Conservation (phyloP, 2,329 filamentous ascomycete species). For the Neofusicoccum sp. region DNA sequence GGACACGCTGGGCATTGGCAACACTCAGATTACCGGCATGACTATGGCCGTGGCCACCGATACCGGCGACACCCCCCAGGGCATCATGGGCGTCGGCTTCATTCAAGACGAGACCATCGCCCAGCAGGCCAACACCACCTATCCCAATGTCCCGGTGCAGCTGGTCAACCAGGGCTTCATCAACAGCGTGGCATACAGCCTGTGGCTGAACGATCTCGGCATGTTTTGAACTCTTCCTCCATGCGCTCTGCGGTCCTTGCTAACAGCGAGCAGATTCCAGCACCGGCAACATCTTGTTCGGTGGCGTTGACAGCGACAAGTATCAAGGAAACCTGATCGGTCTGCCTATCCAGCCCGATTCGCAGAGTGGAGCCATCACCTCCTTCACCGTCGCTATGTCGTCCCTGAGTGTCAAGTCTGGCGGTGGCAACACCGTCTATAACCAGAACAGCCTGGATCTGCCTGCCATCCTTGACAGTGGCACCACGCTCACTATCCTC, state of each 20-base stretch:
- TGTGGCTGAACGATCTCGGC: slow-evolving; percentile 52
- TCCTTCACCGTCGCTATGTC: slow-evolving; percentile 16
- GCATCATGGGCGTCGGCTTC: slow-evolving; percentile 18
- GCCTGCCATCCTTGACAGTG: slow-evolving; percentile 63
- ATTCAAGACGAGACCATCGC: background rate
- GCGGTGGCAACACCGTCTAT: slow-evolving; percentile 8
- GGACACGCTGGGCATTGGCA: slow-evolving; percentile 9
- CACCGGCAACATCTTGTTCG: slow-evolving; percentile 69
- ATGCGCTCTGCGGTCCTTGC: slow-evolving; percentile 36
- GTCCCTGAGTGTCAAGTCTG: background rate
- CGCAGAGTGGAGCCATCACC: background rate
- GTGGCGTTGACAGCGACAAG: slow-evolving; percentile 67
- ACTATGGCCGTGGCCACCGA: slow-evolving; percentile 12
- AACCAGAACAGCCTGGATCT: background rate
- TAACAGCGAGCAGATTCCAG: slow-evolving; percentile 4
- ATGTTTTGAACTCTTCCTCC: slow-evolving; percentile 63
- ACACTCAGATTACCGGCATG: slow-evolving; percentile 11
- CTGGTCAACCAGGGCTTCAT: slow-evolving; percentile 62
- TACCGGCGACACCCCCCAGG: background rate
- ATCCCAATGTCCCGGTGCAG: slow-evolving; percentile 67
- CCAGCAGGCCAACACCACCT: slow-evolving; percentile 34
- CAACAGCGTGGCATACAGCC: slow-evolving; percentile 65
- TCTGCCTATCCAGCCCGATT: slow-evolving; percentile 55
- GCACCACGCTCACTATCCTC: slow-evolving; percentile 66
- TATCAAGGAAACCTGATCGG: slow-evolving; percentile 64